phyloP scores from a whole-genome alignment of 2,329 filamentous ascomycete genomes.

The Diplodia corticola region DNA sequence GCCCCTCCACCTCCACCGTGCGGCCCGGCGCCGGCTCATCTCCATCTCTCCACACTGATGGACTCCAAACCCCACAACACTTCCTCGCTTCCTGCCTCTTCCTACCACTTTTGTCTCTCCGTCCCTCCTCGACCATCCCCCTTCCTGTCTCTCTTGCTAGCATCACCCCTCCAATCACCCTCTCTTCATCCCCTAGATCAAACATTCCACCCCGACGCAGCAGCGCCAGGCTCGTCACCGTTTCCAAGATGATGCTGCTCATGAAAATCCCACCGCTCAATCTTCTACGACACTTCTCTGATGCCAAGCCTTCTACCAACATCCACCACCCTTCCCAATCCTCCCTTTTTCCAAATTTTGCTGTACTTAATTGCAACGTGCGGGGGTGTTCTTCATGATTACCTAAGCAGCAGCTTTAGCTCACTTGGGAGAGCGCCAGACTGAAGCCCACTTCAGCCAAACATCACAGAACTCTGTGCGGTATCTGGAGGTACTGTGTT shows the following conservation, averaged over 20 bases:
- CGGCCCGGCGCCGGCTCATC: neutral
- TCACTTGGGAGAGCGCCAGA: conserved; percentile 27
- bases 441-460: conserved; percentile 37
- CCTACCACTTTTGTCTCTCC: neutral
- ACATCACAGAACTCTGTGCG: conserved; percentile 29
- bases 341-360: neutral
- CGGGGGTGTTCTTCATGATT: neutral
- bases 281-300: neutral
- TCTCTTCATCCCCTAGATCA: neutral
- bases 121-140: neutral
- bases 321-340: neutral
- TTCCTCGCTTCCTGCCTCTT: neutral
- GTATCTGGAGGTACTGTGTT: conserved; percentile 42
- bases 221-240: neutral
- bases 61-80: neutral
- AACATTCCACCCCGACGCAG: neutral
- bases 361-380: neutral
- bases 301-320: too few species aligned
- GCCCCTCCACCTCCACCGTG: neutral
- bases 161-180: neutral
- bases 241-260: too few species aligned
- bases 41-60: neutral
- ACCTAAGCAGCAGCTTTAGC: conserved; percentile 2
- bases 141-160: neutral
- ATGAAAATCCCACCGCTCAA: neutral